Conservation (phyloP, 163 green algal genomes). For the Scenedesmus sp. region DNA sequence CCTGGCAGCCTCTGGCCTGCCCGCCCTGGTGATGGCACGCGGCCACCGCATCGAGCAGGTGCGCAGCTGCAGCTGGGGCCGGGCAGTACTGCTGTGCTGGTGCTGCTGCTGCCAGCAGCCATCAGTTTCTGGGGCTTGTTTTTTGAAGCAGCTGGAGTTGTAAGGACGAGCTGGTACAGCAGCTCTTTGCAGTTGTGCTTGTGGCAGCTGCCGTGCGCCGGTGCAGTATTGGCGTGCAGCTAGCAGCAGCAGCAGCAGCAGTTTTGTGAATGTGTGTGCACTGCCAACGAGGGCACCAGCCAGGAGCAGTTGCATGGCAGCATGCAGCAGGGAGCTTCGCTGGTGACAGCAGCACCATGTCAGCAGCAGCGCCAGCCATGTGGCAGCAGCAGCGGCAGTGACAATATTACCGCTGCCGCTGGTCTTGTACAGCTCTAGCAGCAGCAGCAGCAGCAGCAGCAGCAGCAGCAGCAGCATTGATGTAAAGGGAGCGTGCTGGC, state of each 20-base stretch:
- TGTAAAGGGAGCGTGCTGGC: neutral
- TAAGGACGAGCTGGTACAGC: neutral
- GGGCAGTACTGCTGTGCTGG: neutral
- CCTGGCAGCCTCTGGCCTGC: conserved; percentile 95
- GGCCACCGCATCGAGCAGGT: conserved; percentile 93
- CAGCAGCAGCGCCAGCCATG: neutral
- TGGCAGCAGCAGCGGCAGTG: neutral
- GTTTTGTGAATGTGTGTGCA: neutral
- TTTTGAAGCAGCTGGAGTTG: neutral
- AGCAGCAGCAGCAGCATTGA: neutral
- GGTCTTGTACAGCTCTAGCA: too few species aligned
- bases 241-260: neutral
- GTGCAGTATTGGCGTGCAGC: neutral
- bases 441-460: neutral
- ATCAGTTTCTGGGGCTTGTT: neutral
- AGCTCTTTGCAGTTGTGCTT: neutral
- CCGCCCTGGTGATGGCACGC: conserved; percentile 96
- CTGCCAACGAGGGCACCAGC: neutral
- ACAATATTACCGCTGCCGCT: neutral
- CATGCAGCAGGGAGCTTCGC: neutral
- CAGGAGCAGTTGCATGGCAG: neutral
- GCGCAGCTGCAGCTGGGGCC: conserved; percentile 30
- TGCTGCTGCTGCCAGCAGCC: neutral
- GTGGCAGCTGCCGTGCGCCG: neutral
- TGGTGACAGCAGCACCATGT: neutral